Base-by-base conservation (phyloP, 768 basidiomycete species). In the Omphalotus guepiniiformis region DNA sequence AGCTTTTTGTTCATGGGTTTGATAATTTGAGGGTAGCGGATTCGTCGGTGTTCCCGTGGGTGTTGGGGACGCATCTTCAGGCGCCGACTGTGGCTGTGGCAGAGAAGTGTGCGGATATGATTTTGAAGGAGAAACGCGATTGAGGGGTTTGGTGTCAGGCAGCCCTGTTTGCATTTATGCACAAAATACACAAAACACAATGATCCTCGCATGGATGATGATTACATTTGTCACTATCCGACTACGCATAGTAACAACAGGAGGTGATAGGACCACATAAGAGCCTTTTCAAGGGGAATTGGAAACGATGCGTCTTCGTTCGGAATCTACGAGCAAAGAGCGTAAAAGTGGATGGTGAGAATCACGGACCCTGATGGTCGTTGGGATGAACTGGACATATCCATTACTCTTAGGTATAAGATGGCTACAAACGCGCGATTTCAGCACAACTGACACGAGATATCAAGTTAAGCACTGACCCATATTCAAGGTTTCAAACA, bases 371-470 rank as follows among this genome's bases (percentile, higher is more conserved):
- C 39, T 66, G 52, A 30, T 80, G 73, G 40, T 83, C 81, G 28
- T 74, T 67, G 18, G 71, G 64, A 51, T 85, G 75, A 19, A 84
- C 80, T 3, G 96, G 95, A 62, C 93, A 51, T 85, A 76, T 0
- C 85, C 74, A 23, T 73, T 70, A 53, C 78, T 82, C 30, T 74
- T 76, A 2, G 79, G 69, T 9, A 83, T 64, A 53, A 76, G 78
- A 8, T 80, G 68, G 80, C 91, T 93, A 51, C 12, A 47, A 28
- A 28, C 53, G 6, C 28, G 40, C 34, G 27, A 27, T 29, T 42
- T 48, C 25, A 32, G 47, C n/a, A 37, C n/a, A 19, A 42, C 15
- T 18, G 13, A 4, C 8, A 25, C 37, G 16, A 23, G 13, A 35
- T 13, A 27, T 25, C 1, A 6, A 47, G 16, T 29, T 22, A 9